phyloP scores from a whole-genome alignment of 805 yeast species.

The Wickerhamiella azymoides region DNA sequence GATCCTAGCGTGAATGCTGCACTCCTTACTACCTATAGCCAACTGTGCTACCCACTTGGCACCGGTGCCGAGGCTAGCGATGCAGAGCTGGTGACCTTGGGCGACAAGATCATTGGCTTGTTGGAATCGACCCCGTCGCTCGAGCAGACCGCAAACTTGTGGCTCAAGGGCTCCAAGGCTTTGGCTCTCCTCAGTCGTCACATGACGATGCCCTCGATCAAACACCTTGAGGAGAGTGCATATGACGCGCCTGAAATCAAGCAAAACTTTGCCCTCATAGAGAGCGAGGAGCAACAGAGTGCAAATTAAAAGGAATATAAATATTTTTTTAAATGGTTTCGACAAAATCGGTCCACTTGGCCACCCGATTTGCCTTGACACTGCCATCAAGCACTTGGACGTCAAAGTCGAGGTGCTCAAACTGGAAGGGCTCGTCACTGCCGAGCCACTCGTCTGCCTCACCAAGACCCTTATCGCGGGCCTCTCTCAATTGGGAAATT shows the following conservation, averaged over 20 bases:
- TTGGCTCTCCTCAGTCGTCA: constrained; percentile 3
- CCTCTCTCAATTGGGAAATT: constrained; percentile 40
- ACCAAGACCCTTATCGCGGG: constrained; percentile 35
- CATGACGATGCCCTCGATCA: background rate
- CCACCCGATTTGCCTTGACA: constrained; percentile 40
- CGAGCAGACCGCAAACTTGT: constrained; percentile 1
- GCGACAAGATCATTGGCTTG: background rate
- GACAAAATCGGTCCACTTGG: constrained; percentile 44
- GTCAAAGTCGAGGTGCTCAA: constrained; percentile 58
- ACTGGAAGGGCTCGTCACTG: constrained; percentile 36
- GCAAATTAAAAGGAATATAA: too few species aligned
- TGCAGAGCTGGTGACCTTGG: background rate
- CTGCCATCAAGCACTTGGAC: constrained; percentile 54
- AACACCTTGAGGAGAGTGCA: constrained; percentile 1
- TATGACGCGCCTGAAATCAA: background rate
- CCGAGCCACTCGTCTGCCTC: constrained; percentile 32
- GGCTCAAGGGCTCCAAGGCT: constrained; percentile 9
- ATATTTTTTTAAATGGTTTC: background rate
- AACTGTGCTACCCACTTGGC: constrained; percentile 2
- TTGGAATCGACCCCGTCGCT: constrained; percentile 2
- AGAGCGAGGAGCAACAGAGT: background rate
- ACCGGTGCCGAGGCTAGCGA: background rate
- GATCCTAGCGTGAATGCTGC: constrained; percentile 5
- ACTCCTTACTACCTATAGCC: background rate
- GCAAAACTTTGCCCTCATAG: constrained; percentile 1